Conservation (phyloP, 2,329 filamentous ascomycete genomes). For the Xylariaceae sp. region DNA sequence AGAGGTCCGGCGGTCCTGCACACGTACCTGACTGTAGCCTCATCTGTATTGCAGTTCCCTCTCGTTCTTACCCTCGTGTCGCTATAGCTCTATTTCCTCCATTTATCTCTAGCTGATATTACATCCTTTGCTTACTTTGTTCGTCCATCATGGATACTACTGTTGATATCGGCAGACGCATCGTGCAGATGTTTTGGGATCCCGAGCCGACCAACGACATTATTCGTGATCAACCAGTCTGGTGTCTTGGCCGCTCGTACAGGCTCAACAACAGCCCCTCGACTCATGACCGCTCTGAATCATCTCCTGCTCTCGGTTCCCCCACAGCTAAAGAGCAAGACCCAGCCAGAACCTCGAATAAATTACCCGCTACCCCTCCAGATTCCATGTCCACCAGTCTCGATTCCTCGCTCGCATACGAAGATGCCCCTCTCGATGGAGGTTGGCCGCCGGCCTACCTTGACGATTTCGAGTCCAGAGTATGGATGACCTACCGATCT, state of each 20-base stretch:
- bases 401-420: conserved; percentile 47
- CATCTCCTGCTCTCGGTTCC: conserved; percentile 6
- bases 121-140: not conserved
- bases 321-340: conserved; percentile 3
- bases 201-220: conserved; percentile 80
- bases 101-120: not conserved
- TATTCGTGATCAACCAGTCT: conserved; percentile 64
- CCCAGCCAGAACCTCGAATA: conserved; percentile 15
- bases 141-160: conserved; percentile 33
- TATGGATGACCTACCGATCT: conserved; percentile 96
- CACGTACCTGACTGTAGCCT: not conserved
- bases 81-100: not conserved
- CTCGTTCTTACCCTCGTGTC: too few relatives aligned
- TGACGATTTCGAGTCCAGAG: conserved; percentile 84
- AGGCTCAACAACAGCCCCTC: conserved; percentile 32
- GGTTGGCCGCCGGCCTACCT: conserved; percentile 85
- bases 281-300: conserved; percentile 10
- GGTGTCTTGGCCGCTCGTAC: conserved; percentile 68
- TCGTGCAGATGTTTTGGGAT: conserved; percentile 91
- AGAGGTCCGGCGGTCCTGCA: too few relatives aligned
- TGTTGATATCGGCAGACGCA: conserved; percentile 72
- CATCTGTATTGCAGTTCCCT: not conserved
- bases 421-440: conserved; percentile 37
- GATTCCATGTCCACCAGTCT: conserved; percentile 48
- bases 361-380: conserved; percentile 40